Conservation (phyloP, 495 filamentous ascomycete species). For the Penicillium parvum region DNA sequence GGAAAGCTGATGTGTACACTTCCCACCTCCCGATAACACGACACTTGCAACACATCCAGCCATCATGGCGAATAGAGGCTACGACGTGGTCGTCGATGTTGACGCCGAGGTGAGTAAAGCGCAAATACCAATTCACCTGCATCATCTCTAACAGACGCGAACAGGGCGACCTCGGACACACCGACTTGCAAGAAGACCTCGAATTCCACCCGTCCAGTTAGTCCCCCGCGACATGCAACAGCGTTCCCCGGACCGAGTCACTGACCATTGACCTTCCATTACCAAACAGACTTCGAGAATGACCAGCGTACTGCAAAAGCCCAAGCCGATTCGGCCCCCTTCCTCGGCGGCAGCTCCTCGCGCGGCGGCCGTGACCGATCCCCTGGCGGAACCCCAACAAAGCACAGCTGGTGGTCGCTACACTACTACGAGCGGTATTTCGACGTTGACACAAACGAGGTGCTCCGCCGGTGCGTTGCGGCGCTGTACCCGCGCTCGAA, state of each 20-base stretch:
- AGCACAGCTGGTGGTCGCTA: constrained; percentile 87
- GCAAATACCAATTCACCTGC: background rate
- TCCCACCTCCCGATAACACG: constrained; percentile 18
- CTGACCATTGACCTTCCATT: constrained; percentile 1
- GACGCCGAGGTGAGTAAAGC: constrained; percentile 73
- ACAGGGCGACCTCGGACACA: constrained; percentile 95
- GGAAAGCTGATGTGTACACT: constrained; percentile 34
- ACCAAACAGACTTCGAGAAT: constrained; percentile 47
- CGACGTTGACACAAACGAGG: constrained; percentile 89
- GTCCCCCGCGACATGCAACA: constrained; percentile 8
- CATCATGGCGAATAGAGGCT: constrained; percentile 77
- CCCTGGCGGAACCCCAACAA: constrained; percentile 52
- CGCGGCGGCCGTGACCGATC: constrained; percentile 39
- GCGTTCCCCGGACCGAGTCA: background rate
- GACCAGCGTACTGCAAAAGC: constrained; percentile 54
- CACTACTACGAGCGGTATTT: constrained; percentile 97
- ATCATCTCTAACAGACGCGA: constrained; percentile 14
- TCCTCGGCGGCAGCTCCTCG: constrained; percentile 53
- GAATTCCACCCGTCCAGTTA: constrained; percentile 94
- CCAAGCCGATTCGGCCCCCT: constrained; percentile 53
- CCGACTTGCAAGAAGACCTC: constrained; percentile 95
- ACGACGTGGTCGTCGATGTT: constrained; percentile 96
- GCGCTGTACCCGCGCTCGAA: constrained; percentile 84
- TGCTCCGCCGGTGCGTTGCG: constrained; percentile 75
- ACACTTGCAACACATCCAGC: constrained; percentile 14